A percentile compares a stretch with the other conserved stretches of the same genome.
phyloP scores from a whole-genome alignment of 306 rosid species.

The Erythrophleum fordii region DNA sequence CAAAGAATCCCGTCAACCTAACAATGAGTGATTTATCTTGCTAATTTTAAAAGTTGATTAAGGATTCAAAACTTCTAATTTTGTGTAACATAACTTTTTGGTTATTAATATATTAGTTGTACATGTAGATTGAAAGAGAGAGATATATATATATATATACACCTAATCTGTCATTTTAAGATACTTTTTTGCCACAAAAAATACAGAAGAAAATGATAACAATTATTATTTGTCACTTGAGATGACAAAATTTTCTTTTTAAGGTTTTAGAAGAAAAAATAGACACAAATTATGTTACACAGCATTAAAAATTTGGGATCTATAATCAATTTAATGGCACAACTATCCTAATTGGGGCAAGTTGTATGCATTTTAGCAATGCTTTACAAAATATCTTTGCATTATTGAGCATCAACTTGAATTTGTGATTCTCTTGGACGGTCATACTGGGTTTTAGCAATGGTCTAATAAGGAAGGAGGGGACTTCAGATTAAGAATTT shows the following conservation, averaged over 20 bases:
- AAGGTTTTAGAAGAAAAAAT: no score
- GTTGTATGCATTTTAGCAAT: neutral
- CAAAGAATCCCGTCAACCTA: neutral
- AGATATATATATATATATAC: no score
- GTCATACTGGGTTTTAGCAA: constrained; percentile 25
- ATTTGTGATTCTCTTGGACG: constrained; percentile 11
- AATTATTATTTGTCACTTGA: neutral
- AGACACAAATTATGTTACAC: no score
- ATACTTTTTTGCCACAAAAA: neutral
- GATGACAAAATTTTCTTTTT: neutral
- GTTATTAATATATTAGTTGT: neutral
- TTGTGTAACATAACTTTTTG: neutral
- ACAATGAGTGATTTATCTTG: neutral
- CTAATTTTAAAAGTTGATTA: no score
- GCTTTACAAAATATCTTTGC: neutral
- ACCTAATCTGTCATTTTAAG: neutral
- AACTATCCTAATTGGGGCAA: neutral
- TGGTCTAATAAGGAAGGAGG: neutral
- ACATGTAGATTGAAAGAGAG: neutral
- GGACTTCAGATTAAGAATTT: constrained; percentile 30
- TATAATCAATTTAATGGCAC: neutral
- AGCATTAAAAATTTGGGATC: no score
- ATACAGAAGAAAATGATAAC: neutral
- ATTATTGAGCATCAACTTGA: neutral
- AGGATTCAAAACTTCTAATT: neutral